Evolutionary conservation across 1,284 basidiomycete species (phyloP).

Genomic region (Fomitopsis palustris): DNA sequence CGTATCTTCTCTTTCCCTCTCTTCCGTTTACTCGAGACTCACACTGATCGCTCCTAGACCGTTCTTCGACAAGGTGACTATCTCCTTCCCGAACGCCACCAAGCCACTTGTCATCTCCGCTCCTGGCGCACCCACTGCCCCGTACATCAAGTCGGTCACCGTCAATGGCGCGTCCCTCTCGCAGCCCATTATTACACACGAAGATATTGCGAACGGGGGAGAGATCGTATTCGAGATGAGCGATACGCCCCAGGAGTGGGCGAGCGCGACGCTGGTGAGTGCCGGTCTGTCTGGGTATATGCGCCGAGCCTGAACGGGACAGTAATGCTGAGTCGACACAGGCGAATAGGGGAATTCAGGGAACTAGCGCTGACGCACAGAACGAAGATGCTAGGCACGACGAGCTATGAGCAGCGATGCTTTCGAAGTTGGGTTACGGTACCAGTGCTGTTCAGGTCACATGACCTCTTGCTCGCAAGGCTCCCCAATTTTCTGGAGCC

Average conservation of each 20-base stretch:
- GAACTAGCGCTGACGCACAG: too few species aligned
- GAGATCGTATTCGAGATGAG: constrained; percentile 67
- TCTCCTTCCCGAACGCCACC: constrained; percentile 46
- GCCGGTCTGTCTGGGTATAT: neutral
- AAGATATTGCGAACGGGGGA: constrained; percentile 53
- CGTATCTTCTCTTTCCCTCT: constrained; percentile 20
- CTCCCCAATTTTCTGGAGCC: too few species aligned
- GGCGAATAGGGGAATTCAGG: neutral
- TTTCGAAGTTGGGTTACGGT: too few species aligned
- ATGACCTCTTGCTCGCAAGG: too few species aligned
- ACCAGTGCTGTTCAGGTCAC: too few species aligned
- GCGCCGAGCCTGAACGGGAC: neutral
- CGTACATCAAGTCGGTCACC: constrained; percentile 55
- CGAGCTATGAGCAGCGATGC: neutral
- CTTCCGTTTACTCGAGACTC: neutral
- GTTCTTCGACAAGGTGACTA: constrained; percentile 62
- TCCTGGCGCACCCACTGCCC: constrained; percentile 47
- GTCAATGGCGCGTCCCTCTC: constrained; percentile 46
- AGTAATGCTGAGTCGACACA: neutral
- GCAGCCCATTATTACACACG: constrained; percentile 52
- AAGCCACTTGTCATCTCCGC: constrained; percentile 49
- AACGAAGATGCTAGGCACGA: neutral
- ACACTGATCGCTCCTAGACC: constrained; percentile 35
- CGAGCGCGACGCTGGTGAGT: constrained; percentile 21
- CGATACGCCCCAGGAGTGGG: constrained; percentile 35